Conservation (phyloP, 495 filamentous ascomycete species). For the Thermothielavioides terrestris region DNA sequence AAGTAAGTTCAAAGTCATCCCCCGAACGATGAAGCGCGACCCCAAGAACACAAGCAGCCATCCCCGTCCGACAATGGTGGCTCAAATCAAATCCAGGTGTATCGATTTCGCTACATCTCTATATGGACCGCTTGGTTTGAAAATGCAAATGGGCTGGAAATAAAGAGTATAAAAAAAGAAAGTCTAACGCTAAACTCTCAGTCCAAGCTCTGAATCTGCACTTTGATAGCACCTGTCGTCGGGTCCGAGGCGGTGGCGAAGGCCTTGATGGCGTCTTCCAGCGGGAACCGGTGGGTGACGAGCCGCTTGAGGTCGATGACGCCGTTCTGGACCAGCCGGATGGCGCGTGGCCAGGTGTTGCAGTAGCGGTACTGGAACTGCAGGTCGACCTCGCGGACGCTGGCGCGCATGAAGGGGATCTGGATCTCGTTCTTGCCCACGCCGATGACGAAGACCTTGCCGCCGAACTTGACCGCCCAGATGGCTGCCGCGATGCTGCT, state of each 20-base stretch:
- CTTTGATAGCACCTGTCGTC: constrained; percentile 92
- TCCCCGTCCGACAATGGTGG: background rate
- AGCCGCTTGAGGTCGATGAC: constrained; percentile 71
- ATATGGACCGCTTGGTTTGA: constrained; percentile 3
- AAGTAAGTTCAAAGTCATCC: too few species aligned
- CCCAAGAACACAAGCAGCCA: too few species aligned
- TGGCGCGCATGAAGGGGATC: constrained; percentile 86
- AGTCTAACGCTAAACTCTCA: constrained; percentile 10
- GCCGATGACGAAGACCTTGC: constrained; percentile 88
- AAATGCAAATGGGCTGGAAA: background rate
- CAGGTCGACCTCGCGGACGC: constrained; percentile 83
- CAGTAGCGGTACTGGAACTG: constrained; percentile 93
- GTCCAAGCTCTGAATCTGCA: constrained; percentile 69
- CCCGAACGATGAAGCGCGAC: too few species aligned
- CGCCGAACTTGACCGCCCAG: constrained; percentile 82
- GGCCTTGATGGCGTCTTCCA: constrained; percentile 83
- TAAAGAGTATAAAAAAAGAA: background rate
- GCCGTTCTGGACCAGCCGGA: constrained; percentile 74
- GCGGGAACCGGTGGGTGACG: constrained; percentile 74
- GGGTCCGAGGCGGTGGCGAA: constrained; percentile 80
- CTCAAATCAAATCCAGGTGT: background rate
- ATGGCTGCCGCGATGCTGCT: constrained; percentile 76
- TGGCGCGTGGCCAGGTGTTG: constrained; percentile 93
- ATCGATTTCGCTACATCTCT: constrained; percentile 5
- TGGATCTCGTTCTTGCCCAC: constrained; percentile 91